These are phyloP conservation scores for Alternaria triticimaculans DNA, from an alignment of 2,329 filamentous ascomycete species.

Conservation along the genomic window DNA sequence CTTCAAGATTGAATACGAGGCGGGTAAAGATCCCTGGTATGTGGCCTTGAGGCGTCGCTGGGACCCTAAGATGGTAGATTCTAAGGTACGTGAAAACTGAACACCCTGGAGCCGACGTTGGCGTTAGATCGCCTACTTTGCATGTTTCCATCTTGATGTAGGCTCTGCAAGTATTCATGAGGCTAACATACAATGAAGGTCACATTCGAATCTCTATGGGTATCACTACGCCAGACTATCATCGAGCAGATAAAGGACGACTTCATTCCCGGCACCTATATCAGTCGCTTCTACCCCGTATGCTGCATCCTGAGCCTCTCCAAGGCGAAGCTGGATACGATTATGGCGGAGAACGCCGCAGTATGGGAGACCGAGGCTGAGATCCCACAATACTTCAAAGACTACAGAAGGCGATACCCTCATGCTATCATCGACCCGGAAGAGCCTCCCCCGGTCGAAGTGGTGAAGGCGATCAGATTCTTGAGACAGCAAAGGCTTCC, in stretches of 20 bases:
- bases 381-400: constrained; percentile 12
- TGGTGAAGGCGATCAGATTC: constrained; percentile 22
- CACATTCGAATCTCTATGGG: constrained; percentile 20
- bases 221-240: constrained; percentile 26
- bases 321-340: not conserved
- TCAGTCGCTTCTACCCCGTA: constrained; percentile 12
- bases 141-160: not conserved
- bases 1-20: constrained; percentile 13
- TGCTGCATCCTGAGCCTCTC: constrained; percentile 18
- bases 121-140: not conserved
- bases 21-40: constrained; percentile 14
- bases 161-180: not conserved
- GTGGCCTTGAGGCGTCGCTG: constrained; percentile 5
- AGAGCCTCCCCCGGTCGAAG: constrained; percentile 9
- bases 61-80: not conserved
- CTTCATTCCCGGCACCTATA: not conserved
- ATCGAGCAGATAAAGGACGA: constrained; percentile 24
- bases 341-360: constrained; percentile 14
- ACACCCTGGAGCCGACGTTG: not conserved
- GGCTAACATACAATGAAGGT: constrained; percentile 10
- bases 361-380: constrained; percentile 10
- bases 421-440: constrained; percentile 25
- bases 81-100: constrained; percentile 1
- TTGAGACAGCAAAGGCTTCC: constrained; percentile 27
- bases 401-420: constrained; percentile 12